Base-by-base conservation (phyloP, 176 grass and related monocot genomes). In the Poa pratensis region DNA sequence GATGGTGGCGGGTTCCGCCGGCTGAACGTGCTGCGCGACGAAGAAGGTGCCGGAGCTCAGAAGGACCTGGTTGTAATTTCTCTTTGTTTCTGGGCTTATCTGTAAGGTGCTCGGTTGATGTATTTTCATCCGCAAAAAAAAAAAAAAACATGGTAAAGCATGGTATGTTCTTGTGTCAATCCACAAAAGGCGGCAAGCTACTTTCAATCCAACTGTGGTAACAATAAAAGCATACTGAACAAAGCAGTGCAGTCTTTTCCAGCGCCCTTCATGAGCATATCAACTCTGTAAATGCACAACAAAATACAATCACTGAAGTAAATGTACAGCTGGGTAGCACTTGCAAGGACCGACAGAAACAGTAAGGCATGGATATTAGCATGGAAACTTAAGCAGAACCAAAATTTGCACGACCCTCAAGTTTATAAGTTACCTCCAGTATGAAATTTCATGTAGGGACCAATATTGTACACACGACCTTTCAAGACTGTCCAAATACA, bases 191-290 rank as follows among this genome's bases (percentile, higher is more conserved):
- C 19, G 62, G 24, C 14, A 72, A 46, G 4, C 59, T 40, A 80
- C n/a, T 84, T 61, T 70, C 12, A 71, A 60, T 71, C 17, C 35
- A 49, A 15, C 14, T 53, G 50, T 18, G 42, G 28, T 69, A 67
- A 82, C 51, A 66, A 16, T 77, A 85, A 9, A 94, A 98, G 96
- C 91, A 95, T 98, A 98, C 96, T 98, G 88, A 98, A 98, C 83
- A 98, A 46, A 69, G 91, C 80, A 51, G 96, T 95, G 76, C 86
- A 95, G 86, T 98, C 91, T 84, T 90, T 98, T 72, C 96, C 96
- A 92, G 96, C 78, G 3, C 88, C 96, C 68, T 98, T 98, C 89
- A 89, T 94, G 82, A 98, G 93, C 96, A 98, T 98, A 91, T 95
- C 93, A 76, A 87, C 91, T 72, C 96, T 98, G 89, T 17, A 82